Conservation (phyloP, 352 stramenopile genomes). For the Phytophthora agathidicida region DNA sequence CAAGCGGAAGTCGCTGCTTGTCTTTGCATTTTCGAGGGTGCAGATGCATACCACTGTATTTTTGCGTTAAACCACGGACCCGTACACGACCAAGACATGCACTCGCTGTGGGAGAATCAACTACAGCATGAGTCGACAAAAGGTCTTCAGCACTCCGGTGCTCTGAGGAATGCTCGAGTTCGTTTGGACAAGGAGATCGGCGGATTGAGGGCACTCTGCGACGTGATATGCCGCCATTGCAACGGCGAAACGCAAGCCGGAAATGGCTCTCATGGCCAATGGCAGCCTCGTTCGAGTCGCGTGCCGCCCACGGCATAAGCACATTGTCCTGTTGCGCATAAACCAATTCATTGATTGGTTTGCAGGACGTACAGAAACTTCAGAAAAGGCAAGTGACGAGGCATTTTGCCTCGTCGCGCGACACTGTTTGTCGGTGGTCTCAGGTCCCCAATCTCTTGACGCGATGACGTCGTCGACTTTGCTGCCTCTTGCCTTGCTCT, state of each 20-base stretch:
- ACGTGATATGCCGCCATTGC: conserved; percentile 30
- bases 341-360: conserved; percentile 21
- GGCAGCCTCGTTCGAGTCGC: neutral
- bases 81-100: too few relatives aligned
- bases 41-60: conserved; percentile 3
- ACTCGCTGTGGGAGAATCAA: too few relatives aligned
- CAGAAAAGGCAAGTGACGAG: conserved; percentile 31
- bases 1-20: conserved; percentile 22
- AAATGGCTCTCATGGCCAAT: too few relatives aligned
- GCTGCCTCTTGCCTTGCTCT: conserved; percentile 17
- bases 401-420: too few relatives aligned
- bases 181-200: neutral
- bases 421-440: conserved; percentile 25
- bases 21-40: conserved; percentile 21
- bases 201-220: conserved; percentile 7
- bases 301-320: conserved; percentile 33
- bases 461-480: conserved; percentile 7
- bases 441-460: too few relatives aligned
- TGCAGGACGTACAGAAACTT: conserved; percentile 13
- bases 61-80: neutral
- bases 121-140: too few relatives aligned
- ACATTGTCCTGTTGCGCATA: conserved; percentile 12
- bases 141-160: too few relatives aligned
- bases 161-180: too few relatives aligned
- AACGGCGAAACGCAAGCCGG: conserved; percentile 14